Conservation (phyloP, 208 protist genomes). For the Crithidia expoeki region DNA sequence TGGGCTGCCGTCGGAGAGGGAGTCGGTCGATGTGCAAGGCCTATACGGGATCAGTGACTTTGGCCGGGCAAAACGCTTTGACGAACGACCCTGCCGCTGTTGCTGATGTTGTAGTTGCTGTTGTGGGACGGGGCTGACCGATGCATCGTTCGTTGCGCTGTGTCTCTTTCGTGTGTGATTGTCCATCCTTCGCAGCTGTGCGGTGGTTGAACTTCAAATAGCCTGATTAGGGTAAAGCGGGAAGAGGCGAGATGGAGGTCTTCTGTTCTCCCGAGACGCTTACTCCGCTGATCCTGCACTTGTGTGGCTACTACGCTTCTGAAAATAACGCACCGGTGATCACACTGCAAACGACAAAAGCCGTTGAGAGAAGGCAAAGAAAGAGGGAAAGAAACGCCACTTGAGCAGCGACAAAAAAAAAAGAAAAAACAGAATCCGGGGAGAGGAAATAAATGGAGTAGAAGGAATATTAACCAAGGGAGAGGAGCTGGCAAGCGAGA, state of each 20-base stretch:
- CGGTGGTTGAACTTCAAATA: background rate
- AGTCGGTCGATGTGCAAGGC: conserved; percentile 6
- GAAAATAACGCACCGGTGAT: background rate
- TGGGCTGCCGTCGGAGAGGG: conserved; percentile 8
- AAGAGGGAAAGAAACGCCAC: background rate
- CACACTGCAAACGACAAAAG: background rate
- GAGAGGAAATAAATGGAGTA: background rate
- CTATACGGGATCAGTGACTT: background rate
- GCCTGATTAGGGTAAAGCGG: background rate
- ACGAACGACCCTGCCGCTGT: background rate
- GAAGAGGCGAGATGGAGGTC: no score
- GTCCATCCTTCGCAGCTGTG: background rate
- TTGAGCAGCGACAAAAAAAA: background rate
- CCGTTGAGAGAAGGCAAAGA: background rate
- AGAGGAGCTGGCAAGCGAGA: no score
- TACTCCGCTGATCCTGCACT: no score
- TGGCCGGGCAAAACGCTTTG: background rate
- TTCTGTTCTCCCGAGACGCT: no score
- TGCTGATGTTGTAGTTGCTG: conserved; percentile 1
- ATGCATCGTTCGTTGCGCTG: background rate
- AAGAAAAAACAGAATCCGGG: background rate
- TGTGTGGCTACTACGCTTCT: no score
- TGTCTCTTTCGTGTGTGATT: background rate
- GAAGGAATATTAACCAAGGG: background rate
- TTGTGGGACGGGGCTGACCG: background rate